phyloP scores from a whole-genome alignment of 257 asterid species.

The Plantago ovata region DNA sequence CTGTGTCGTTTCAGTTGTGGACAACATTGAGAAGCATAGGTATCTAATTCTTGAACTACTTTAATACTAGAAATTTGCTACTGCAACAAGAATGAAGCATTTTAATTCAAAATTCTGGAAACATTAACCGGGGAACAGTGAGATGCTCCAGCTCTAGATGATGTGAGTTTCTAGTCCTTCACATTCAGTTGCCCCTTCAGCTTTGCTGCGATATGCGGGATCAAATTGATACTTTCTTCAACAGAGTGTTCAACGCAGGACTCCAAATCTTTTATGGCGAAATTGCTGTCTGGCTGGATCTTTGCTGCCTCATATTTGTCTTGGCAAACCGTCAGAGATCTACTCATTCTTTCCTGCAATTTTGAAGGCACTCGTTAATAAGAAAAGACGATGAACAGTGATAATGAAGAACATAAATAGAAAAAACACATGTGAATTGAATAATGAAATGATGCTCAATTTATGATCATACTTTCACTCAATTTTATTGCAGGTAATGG shows the following conservation, averaged over 20 bases:
- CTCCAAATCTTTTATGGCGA: conserved; percentile 47
- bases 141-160: not conserved
- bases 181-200: conserved; percentile 47
- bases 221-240: conserved; percentile 46
- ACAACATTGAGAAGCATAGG: not conserved
- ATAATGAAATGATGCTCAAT: too few relatives aligned
- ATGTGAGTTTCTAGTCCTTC: conserved; percentile 24
- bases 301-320: conserved; percentile 75
- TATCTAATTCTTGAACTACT: not conserved
- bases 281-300: conserved; percentile 42
- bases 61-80: not conserved
- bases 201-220: conserved; percentile 75
- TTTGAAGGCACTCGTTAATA: conserved; percentile 8
- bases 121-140: not conserved
- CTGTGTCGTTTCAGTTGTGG: not conserved
- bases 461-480: too few relatives aligned
- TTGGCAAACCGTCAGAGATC: conserved; percentile 81
- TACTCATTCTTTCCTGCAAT: conserved; percentile 61
- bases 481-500: too few relatives aligned
- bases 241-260: conserved; percentile 71
- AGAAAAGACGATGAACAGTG: not conserved
- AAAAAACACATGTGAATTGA: not conserved
- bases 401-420: not conserved
- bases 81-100: not conserved
- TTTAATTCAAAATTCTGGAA: not conserved